Evolutionary conservation across 169 alveolate species (phyloP), one percentile per base, ranked within the genome.

Genomic region (Eimeria sp.): DNA sequence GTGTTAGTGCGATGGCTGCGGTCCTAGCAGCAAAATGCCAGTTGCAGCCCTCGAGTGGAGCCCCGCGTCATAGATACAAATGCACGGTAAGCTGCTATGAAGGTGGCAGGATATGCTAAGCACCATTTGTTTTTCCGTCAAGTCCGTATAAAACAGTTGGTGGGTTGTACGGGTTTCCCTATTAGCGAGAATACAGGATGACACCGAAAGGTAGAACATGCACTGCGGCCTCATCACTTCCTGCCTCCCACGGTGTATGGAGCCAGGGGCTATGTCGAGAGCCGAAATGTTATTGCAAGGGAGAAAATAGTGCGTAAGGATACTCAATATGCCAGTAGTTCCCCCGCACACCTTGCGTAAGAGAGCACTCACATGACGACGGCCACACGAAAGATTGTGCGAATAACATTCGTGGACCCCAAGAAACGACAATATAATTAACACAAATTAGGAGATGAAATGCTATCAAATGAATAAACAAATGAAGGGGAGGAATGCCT

Each of bases 241-340:
- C 89, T 80, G 89, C 43, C 46, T 80, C 89, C 37, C 56, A 27
- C 37, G 37, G 8, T 14, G 9, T 54, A 20, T 20, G 89, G 71
- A 80, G 71, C 89, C 89, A 80, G 89, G 89, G 89, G 89, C 89
- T 80, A 80, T 25, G 30, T 49, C 89, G 71, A 80, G 89, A 80
- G 89, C 64, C 49, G 60, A 25, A 37, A 9, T 54, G 18, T 52
- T 80, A 46, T 80, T 46, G 89, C 89, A 80, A 80, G 89, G 72
- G 11, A 54, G 13, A 9, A 37, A 62, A 27, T n/a, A 20, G 66
- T 80, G 71, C 30, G 46, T 37, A 71, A 46, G 89, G 89, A 52
- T 27, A 54, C 89, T 14, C 46, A 27, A 58, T 20, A 49, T 9
- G 58, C 56, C 27, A 16, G 89, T 52, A 80, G 89, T 27, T 18